Conservation (phyloP, 164 flowering plant species). For the Hamamelis virginiana region DNA sequence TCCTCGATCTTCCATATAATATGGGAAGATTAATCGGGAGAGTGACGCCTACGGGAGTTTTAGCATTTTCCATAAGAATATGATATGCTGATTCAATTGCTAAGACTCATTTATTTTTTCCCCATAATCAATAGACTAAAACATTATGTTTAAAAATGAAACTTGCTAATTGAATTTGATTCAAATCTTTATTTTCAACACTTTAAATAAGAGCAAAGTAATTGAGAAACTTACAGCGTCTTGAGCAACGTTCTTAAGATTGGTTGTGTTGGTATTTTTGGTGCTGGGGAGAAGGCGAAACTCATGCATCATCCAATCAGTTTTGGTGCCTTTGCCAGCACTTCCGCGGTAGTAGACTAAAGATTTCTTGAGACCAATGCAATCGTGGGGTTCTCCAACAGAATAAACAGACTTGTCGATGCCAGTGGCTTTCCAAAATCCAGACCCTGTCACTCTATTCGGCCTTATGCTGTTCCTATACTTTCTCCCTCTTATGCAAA, state of each 20-base stretch:
- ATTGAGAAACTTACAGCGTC: conserved; percentile 49
- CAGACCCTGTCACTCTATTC: conserved; percentile 88
- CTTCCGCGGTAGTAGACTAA: conserved; percentile 85
- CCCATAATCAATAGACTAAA: no score
- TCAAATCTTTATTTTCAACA: no score
- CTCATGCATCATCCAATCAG: conserved; percentile 99
- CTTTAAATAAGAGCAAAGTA: no score
- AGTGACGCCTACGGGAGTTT: no score
- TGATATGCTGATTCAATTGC: no score
- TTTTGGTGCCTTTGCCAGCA: conserved; percentile 94
- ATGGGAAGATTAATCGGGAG: no score
- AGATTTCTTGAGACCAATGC: conserved; percentile 85
- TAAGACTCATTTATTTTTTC: no score
- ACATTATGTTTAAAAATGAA: no score
- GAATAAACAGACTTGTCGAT: conserved; percentile 76
- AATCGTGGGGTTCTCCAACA: conserved; percentile 13
- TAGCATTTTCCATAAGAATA: no score
- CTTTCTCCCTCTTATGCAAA: conserved; percentile 86
- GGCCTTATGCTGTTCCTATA: conserved; percentile 90
- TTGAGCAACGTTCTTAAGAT: conserved; percentile 19
- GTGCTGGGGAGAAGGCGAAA: conserved; percentile 58
- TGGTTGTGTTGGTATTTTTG: conserved; percentile 17
- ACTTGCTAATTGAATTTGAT: no score
- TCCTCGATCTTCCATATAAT: no score
- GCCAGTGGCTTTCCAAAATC: conserved; percentile 98